phyloP scores from a whole-genome alignment of 345 rosid species.

The Clausena lansium region DNA sequence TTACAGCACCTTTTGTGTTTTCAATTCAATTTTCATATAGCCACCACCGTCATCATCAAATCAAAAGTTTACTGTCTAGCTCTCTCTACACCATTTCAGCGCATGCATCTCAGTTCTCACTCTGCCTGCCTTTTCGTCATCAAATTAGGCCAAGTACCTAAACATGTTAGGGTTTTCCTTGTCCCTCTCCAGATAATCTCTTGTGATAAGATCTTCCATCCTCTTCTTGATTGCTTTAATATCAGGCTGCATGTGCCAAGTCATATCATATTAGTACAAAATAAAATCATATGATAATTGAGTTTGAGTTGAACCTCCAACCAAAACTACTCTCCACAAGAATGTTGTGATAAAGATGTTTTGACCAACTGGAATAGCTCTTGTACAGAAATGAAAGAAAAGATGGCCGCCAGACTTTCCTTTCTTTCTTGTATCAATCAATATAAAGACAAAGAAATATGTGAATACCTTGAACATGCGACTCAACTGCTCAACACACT shows the following conservation, averaged over 20 bases:
- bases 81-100: not conserved
- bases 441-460: not conserved
- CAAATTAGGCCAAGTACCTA: constrained; percentile 66
- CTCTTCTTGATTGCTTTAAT: constrained; percentile 92
- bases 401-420: too few species aligned
- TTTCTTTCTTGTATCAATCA: not conserved
- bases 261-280: not conserved
- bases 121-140: not conserved
- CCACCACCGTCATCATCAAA: not conserved
- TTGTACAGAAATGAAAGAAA: too few species aligned
- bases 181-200: constrained; percentile 92
- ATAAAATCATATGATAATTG: not conserved
- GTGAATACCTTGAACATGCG: constrained; percentile 87
- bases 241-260: constrained; percentile 68
- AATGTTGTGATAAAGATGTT: not conserved
- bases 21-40: not conserved
- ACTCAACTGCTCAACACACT: constrained; percentile 90
- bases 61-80: not conserved
- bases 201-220: constrained; percentile 83
- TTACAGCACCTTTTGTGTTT: constrained; percentile 5
- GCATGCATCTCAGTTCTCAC: not conserved
- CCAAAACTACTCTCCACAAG: not conserved
- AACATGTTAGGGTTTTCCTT: constrained; percentile 68
- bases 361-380: not conserved
- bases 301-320: too few species aligned